Evolutionary conservation across 2,329 filamentous ascomycete species (phyloP), one percentile per base, ranked within the genome.

Genomic region (Apiospora arundinis): DNA sequence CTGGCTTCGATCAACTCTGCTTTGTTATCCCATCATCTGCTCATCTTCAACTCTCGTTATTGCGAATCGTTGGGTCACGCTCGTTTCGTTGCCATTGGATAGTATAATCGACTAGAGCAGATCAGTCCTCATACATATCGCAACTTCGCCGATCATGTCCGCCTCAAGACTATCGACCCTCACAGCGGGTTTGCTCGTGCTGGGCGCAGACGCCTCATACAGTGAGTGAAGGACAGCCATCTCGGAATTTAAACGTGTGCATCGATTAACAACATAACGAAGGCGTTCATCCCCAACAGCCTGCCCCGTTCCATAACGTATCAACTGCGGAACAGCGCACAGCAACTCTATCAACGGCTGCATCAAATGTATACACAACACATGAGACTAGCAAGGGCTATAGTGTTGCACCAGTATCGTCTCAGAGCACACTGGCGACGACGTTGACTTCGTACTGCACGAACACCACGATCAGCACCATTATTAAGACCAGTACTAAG

Each of bases 91-190:
- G 37, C 45, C 71, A 70, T 37, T 69, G 72, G 52, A 73, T 71
- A 69, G 68, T 73, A 65, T 56, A 37, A 32, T 25, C n/a, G 60
- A 71, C 32, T 12, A 63, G 18, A 63, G 9, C 56, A 63, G 40
- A 63, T 21, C 56, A 12, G 56, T n/a, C 52, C 32, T 63, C 56
- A 5, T 63, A 40, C 56, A 40, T 63, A 63, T 18, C 21, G 16
- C 56, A 73, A 63, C 70, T 52, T 71, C 70, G 74, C 65, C 23
- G 40, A 79, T 78, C 77, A 71, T 76, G 70, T 72, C 72, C 60
- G 11, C 71, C 42, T 68, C 70, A 40, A 74, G 68, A 44, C 71
- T 72, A 70, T 73, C 73, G 74, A 52, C 72, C n/a, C 37, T 63
- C 56, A 28, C 74, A 18, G 18, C 77, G 9, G 75, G 73, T 37